phyloP scores from a whole-genome alignment of 306 rosid species.

The Sphenostylis stenocarpa region DNA sequence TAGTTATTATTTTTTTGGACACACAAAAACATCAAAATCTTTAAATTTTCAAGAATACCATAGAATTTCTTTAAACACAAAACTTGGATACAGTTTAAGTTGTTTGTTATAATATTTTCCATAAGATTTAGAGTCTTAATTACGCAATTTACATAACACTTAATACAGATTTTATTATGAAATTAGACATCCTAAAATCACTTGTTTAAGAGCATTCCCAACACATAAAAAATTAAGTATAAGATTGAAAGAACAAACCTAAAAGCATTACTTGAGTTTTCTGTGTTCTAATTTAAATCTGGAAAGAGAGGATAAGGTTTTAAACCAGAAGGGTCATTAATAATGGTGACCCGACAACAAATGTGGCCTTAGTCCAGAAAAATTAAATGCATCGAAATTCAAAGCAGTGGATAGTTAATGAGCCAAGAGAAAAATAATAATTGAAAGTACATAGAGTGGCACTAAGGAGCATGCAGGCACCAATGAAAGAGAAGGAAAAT shows the following conservation, averaged over 20 bases:
- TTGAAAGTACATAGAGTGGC: conserved; percentile 22
- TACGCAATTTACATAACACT: not conserved
- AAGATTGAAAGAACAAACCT: not conserved
- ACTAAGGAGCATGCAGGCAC: conserved; percentile 12
- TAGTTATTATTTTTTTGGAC: not conserved
- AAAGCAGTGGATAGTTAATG: not conserved
- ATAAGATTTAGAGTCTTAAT: too few relatives aligned
- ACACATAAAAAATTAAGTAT: too few relatives aligned
- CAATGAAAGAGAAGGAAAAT: conserved; percentile 33
- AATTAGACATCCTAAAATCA: too few relatives aligned
- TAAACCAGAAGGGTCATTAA: not conserved
- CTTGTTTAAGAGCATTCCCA: too few relatives aligned
- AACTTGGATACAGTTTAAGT: not conserved
- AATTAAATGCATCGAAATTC: conserved; percentile 26
- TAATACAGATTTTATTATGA: too few relatives aligned
- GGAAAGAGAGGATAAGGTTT: not conserved
- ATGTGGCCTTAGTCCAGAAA: conserved; percentile 16
- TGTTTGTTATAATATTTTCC: not conserved
- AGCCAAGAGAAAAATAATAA: not conserved
- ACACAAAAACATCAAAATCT: not conserved
- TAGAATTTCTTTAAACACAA: not conserved
- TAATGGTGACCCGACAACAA: conserved; percentile 20
- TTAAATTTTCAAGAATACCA: not conserved
- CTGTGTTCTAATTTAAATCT: not conserved
- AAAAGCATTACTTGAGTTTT: not conserved